A percentile compares a stretch with the other conserved stretches of the same genome.
These are phyloP conservation scores for Phialemonium atrogriseum DNA, from an alignment of 2,329 filamentous ascomycete genomes.

Conservation along the genomic window DNA sequence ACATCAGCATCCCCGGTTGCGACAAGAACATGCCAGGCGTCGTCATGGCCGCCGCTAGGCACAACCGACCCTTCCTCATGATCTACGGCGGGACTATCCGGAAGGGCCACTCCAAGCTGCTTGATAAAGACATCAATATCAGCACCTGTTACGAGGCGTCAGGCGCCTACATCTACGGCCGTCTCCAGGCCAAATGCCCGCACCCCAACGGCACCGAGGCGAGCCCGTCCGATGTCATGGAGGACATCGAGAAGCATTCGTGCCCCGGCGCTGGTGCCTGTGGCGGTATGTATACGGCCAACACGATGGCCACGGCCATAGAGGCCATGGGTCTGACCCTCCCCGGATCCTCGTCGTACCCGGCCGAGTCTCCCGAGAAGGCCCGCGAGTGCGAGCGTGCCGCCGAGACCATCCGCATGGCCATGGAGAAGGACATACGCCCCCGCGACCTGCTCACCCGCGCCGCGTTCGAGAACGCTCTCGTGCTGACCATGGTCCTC, in stretches of 20 bases:
- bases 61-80: slow-evolving; percentile 91
- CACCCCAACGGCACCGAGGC: slow-evolving; percentile 44
- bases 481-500: slow-evolving; percentile 87
- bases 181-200: slow-evolving; percentile 60
- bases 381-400: slow-evolving; percentile 78
- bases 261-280: slow-evolving; percentile 71
- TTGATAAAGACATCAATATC: slow-evolving; percentile 78
- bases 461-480: slow-evolving; percentile 75
- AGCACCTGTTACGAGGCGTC: slow-evolving; percentile 81
- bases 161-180: slow-evolving; percentile 73
- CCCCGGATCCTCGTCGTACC: slow-evolving; percentile 76
- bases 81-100: slow-evolving; percentile 89
- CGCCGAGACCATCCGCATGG: slow-evolving; percentile 67
- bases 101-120: slow-evolving; percentile 71
- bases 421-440: slow-evolving; percentile 75
- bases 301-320: slow-evolving; percentile 87
- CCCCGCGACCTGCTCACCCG: slow-evolving; percentile 75
- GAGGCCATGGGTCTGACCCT: slow-evolving; percentile 81
- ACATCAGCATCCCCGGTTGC: slow-evolving; percentile 86
- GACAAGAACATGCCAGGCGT: slow-evolving; percentile 98
- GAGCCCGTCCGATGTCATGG: slow-evolving; percentile 68
- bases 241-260: slow-evolving; percentile 71
- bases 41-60: slow-evolving; percentile 81
- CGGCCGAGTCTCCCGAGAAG: slow-evolving; percentile 74
- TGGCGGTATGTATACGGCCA: slow-evolving; percentile 83